Conservation (phyloP, 331 rosid genomes). For the Cucumis variabilis region DNA sequence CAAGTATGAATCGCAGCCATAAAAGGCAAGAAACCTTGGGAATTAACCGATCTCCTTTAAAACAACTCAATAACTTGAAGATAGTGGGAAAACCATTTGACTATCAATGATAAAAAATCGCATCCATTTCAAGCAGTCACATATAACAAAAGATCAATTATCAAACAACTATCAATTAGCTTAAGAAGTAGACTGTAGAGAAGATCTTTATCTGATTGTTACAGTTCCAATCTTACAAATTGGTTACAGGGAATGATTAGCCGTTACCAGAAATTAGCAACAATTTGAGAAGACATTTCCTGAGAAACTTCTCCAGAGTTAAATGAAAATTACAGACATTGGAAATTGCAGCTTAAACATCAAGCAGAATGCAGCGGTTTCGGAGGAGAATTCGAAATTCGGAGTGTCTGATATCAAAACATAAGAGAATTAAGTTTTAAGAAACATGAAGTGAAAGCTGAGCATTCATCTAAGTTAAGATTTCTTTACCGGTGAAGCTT, state of each 20-base stretch:
- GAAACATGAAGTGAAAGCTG: background rate
- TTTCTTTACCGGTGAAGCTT: background rate
- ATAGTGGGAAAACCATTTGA: background rate
- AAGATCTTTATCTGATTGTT: too few species aligned
- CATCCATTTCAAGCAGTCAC: background rate
- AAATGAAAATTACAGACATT: slow-evolving; percentile 9
- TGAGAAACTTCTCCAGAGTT: background rate
- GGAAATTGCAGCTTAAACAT: background rate
- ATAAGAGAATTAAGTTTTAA: background rate
- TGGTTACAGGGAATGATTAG: background rate
- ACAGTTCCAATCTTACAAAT: background rate
- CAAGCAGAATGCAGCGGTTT: background rate
- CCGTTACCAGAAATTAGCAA: background rate
- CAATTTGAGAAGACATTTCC: background rate
- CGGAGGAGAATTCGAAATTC: background rate
- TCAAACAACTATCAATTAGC: background rate
- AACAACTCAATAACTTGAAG: background rate
- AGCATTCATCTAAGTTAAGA: background rate
- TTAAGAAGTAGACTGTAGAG: too few species aligned
- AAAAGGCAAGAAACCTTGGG: background rate
- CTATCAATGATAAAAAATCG: background rate
- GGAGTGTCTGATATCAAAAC: background rate
- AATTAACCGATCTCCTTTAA: slow-evolving; percentile 6
- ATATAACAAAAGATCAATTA: background rate
- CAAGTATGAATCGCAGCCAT: slow-evolving; percentile 6